Percentiles rank a stretch among this genome's conserved stretches.
Evolutionary conservation across 2,329 filamentous ascomycete species (phyloP).

Genomic region (Mariannaea elegans): DNA sequence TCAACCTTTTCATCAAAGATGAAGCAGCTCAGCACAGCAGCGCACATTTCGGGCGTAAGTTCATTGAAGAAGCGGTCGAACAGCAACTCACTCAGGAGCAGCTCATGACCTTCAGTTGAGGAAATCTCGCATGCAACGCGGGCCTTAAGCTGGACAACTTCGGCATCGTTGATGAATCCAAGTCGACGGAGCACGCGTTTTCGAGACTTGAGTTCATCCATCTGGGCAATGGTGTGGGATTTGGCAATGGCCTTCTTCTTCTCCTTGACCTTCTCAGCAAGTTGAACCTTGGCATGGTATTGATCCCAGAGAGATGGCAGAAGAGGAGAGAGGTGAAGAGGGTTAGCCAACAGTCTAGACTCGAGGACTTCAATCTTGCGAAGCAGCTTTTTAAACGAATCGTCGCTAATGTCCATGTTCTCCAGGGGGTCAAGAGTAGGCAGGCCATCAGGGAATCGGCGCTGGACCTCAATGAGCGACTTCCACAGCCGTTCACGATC

Average conservation of each 20-base stretch:
- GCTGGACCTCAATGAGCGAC: slow-evolving; percentile 79
- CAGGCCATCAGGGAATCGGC: slow-evolving; percentile 91
- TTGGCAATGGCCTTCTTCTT: slow-evolving; percentile 87
- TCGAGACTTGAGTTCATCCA: slow-evolving; percentile 95
- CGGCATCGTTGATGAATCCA: slow-evolving; percentile 93
- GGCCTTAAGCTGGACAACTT: slow-evolving; percentile 96
- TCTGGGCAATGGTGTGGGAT: slow-evolving; percentile 87
- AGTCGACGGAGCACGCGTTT: slow-evolving; percentile 94
- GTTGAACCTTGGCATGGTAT: slow-evolving; percentile 81
- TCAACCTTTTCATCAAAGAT: slow-evolving; percentile 97
- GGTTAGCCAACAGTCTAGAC: slow-evolving; percentile 86
- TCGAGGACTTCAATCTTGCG: slow-evolving; percentile 97
- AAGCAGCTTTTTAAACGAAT: slow-evolving; percentile 91
- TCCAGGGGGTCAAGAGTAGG: slow-evolving; percentile 91
- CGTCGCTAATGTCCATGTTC: slow-evolving; percentile 94
- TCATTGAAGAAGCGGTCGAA: slow-evolving; percentile 99
- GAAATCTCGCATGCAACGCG: slow-evolving; percentile 98
- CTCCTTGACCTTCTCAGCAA: slow-evolving; percentile 82
- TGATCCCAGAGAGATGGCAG: slow-evolving; percentile 86
- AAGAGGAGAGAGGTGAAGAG: slow-evolving; percentile 88
- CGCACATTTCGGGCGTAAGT: slow-evolving; percentile 85
- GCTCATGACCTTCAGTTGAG: slow-evolving; percentile 87
- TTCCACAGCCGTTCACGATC: slow-evolving; percentile 74
- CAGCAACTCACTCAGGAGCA: slow-evolving; percentile 90
- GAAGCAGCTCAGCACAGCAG: slow-evolving; percentile 88